These are phyloP conservation scores for Pinus albicaulis DNA, from an alignment of 75 land plant genomes.

Conservation along the genomic window DNA sequence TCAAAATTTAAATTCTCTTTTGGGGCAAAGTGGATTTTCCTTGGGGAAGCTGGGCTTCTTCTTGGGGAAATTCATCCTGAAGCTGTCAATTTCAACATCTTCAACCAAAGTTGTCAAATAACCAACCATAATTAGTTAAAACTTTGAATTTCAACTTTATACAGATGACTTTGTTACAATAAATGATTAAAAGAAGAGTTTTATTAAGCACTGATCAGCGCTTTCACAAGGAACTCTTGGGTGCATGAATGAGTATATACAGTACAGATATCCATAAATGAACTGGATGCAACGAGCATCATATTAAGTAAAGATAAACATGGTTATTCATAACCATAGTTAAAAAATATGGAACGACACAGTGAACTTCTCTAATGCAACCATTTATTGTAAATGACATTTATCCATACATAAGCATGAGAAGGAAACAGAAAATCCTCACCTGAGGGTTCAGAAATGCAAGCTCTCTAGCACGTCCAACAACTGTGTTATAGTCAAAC, in stretches of 20 bases:
- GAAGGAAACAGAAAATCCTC: not conserved
- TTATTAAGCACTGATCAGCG: no score
- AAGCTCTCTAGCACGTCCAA: conserved; percentile 87
- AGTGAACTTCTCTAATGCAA: not conserved
- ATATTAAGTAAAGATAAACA: not conserved
- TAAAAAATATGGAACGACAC: not conserved
- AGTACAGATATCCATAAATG: not conserved
- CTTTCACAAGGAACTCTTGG: not conserved
- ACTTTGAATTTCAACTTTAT: not conserved
- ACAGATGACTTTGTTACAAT: not conserved
- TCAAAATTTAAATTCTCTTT: no score
- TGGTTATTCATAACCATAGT: not conserved
- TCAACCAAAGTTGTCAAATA: not conserved
- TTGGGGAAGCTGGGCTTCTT: no score
- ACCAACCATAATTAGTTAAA: not conserved
- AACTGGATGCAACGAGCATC: not conserved
- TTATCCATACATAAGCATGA: not conserved
- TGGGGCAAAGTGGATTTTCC: no score
- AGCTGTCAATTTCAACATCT: no score
- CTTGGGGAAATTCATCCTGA: no score
- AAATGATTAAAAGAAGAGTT: no score
- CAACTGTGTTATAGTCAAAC: conserved; percentile 83
- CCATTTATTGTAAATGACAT: not conserved
- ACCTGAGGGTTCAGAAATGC: conserved; percentile 97
- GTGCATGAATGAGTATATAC: not conserved